Base-by-base conservation (phyloP, 331 rosid species). In the Arachis monticola region DNA sequence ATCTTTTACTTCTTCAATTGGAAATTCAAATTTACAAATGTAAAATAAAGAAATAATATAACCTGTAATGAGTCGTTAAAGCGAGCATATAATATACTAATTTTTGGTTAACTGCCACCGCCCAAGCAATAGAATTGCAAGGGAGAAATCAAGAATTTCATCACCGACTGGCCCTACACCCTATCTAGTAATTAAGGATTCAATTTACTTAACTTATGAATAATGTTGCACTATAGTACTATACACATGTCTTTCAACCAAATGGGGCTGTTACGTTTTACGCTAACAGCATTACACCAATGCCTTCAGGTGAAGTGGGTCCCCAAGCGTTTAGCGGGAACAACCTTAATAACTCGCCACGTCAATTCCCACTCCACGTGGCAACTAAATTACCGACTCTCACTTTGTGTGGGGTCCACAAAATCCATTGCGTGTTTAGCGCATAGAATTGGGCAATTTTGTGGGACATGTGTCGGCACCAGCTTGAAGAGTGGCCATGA, bases 361-460 rank as follows among this genome's bases (percentile, higher is more conserved):
- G 67, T 67, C 8, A 6, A 50, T 1, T 0, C 0, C 38, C 3
- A 6, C 11, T 76, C 75, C 80, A 74, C 76, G 79, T 76, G 82
- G 74, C 79, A 30, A 6, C 31, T 31, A 5, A 57, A 35, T 72
- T 5, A 13, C 69, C 45, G 3, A 45, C 46, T n/a, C 45, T 50
- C 10, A 44, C 8, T 58, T 38, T 42, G 4, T 47, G 77, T 62
- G 67, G 82, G 82, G 75, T 62, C 82, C 77, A 66, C 1, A 9
- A 40, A 53, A 80, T 62, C 84, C 77, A 4, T 76, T 83, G 78
- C 84, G 87, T 83, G 81, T 67, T 76, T 5, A 72, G 6, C 41
- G n/a, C 65, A 41, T 22, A 53, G 31, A 5, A 63, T 60, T 5
- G 47, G 14, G 10, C 2, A n/a, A 0, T 9, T 2, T 5, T 17